Percentiles rank a stretch among this genome's conserved stretches.
Evolutionary conservation across 371 early-diverging fungal genomes (phyloP).

Genomic region (Mortierella sp.): DNA sequence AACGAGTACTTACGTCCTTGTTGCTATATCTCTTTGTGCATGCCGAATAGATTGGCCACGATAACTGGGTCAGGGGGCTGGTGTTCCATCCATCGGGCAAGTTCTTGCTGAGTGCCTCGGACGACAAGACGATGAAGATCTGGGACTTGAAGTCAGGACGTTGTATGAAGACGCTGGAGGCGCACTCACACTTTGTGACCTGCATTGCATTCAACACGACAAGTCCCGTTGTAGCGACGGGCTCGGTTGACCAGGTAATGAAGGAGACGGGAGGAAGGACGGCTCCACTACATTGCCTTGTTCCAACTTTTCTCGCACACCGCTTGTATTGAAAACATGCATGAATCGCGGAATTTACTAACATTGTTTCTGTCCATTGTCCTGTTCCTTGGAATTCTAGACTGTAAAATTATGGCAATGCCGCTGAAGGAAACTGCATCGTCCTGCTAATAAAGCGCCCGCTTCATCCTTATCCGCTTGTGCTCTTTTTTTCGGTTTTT

Average conservation of each 20-base stretch:
- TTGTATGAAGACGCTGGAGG: conserved; percentile 85
- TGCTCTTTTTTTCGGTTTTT: background rate
- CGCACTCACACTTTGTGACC: conserved; percentile 93
- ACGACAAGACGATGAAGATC: conserved; percentile 89
- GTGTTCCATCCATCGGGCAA: conserved; percentile 87
- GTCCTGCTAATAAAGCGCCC: conserved; percentile 26
- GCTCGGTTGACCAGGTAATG: conserved; percentile 81
- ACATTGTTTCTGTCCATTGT: background rate
- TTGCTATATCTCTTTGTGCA: background rate
- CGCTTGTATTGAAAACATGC: background rate
- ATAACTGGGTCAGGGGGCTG: conserved; percentile 94
- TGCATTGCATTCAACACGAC: conserved; percentile 75
- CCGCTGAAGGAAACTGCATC: conserved; percentile 30
- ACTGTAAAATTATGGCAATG: conserved; percentile 57
- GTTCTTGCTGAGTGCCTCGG: conserved; percentile 83
- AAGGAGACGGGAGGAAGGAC: background rate
- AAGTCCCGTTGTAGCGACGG: conserved; percentile 84
- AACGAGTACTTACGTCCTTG: background rate
- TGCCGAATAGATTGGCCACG: conserved; percentile 84
- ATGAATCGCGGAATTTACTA: background rate
- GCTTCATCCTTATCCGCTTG: conserved; percentile 6
- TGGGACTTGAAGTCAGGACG: conserved; percentile 93
- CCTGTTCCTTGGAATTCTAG: conserved; percentile 13
- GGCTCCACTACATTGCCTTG: background rate
- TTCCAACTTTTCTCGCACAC: background rate